Percentiles rank a stretch among this genome's conserved stretches.
Evolutionary conservation across 495 filamentous ascomycete genomes (phyloP).

Genomic region (Aspergillus hancockii): DNA sequence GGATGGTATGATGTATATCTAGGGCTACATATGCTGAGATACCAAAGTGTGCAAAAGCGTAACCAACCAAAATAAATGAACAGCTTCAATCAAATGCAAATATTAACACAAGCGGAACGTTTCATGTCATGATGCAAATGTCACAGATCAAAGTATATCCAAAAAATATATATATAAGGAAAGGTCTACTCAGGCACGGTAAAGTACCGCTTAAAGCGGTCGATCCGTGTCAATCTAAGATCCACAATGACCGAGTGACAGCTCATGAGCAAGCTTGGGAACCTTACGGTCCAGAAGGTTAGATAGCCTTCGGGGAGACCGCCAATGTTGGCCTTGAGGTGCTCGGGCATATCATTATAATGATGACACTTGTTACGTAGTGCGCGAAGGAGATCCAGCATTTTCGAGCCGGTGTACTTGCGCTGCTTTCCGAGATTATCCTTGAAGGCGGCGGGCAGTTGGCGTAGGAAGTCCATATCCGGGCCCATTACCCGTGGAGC

Average conservation of each 20-base stretch:
- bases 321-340: conserved; percentile 76
- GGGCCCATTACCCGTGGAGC: conserved; percentile 55
- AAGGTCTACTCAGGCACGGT: conserved; percentile 30
- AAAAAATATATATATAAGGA: neutral
- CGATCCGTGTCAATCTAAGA: conserved; percentile 61
- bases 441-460: conserved; percentile 75
- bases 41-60: too few relatives aligned
- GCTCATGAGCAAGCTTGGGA: conserved; percentile 79
- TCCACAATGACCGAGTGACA: conserved; percentile 75
- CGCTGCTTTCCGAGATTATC: conserved; percentile 90
- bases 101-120: too few relatives aligned
- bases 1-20: too few relatives aligned
- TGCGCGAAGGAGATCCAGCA: conserved; percentile 86
- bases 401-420: conserved; percentile 81
- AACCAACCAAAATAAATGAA: too few relatives aligned
- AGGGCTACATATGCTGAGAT: too few relatives aligned
- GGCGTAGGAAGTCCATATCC: conserved; percentile 72
- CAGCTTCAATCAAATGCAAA: too few relatives aligned
- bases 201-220: conserved; percentile 79
- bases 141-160: neutral
- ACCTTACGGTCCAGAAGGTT: conserved; percentile 78
- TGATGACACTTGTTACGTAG: conserved; percentile 96
- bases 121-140: too few relatives aligned
- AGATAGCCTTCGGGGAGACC: conserved; percentile 82
- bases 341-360: conserved; percentile 84